Percentiles rank a stretch among this genome's conserved stretches.
Conservation (phyloP, 805 yeast species). For the Lachancea cidri region DNA sequence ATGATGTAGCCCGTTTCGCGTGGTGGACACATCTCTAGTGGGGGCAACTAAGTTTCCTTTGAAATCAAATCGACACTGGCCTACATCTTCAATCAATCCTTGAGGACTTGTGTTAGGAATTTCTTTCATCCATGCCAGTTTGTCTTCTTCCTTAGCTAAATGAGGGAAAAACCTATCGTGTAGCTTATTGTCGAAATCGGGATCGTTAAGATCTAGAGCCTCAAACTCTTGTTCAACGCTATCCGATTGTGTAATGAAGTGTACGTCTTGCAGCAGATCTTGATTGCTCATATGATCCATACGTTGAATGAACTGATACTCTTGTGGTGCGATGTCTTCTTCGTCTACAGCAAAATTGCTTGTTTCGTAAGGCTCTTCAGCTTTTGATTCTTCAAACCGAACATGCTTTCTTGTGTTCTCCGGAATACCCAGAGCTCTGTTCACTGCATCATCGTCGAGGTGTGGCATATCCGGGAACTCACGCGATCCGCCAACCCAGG, state of each 20-base stretch:
- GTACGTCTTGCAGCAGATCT: constrained; percentile 46
- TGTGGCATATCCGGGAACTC: constrained; percentile 20
- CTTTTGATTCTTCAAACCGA: constrained; percentile 1
- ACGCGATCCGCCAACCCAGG: constrained; percentile 33
- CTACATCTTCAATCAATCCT: constrained; percentile 40
- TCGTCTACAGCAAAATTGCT: constrained; percentile 31
- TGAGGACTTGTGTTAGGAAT: constrained; percentile 40
- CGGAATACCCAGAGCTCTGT: constrained; percentile 24
- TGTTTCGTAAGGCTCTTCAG: background rate
- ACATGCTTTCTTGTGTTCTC: constrained; percentile 2
- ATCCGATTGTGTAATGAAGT: constrained; percentile 54
- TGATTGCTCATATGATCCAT: constrained; percentile 40
- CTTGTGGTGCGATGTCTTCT: constrained; percentile 48
- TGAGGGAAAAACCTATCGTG: constrained; percentile 88
- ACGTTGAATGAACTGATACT: constrained; percentile 43
- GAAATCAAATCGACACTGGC: constrained; percentile 84
- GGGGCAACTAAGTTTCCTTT: constrained; percentile 71
- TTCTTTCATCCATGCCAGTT: constrained; percentile 89
- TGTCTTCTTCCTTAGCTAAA: constrained; percentile 73
- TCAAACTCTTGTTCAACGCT: constrained; percentile 27
- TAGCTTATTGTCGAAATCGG: constrained; percentile 69
- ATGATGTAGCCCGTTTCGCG: constrained; percentile 71
- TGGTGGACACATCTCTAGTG: constrained; percentile 43
- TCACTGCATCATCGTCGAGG: constrained; percentile 26
- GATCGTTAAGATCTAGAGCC: constrained; percentile 61